Evolutionary conservation across 2,329 filamentous ascomycete genomes (phyloP).

Genomic region (Macrophomina phaseolina): DNA sequence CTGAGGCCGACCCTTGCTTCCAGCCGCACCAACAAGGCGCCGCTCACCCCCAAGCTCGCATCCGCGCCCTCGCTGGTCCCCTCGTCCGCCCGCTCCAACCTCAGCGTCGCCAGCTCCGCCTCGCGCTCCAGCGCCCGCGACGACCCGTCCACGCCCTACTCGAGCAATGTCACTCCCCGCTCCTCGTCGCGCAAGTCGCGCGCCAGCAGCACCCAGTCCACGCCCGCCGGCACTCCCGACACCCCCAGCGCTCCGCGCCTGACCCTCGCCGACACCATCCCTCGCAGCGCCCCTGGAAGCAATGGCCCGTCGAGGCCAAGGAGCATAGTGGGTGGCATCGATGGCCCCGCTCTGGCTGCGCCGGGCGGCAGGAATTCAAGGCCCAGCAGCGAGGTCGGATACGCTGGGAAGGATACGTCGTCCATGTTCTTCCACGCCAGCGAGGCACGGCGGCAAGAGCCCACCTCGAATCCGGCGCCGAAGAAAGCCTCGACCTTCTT

Average conservation of each 20-base stretch:
- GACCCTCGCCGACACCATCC: constrained; percentile 25
- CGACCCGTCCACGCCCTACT: constrained; percentile 60
- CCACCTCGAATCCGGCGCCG: constrained; percentile 33
- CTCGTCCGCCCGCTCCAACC: constrained; percentile 39
- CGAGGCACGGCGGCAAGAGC: constrained; percentile 61
- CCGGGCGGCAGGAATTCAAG: constrained; percentile 18
- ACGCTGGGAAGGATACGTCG: constrained; percentile 37
- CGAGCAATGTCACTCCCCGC: constrained; percentile 78
- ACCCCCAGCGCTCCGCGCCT: constrained; percentile 32
- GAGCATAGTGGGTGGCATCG: constrained; percentile 42
- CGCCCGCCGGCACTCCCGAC: constrained; percentile 67
- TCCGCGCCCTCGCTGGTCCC: constrained; percentile 40
- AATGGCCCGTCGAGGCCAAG: constrained; percentile 38
- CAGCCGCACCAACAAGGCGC: constrained; percentile 61
- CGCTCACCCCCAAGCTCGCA: constrained; percentile 66
- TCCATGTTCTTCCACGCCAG: constrained; percentile 93
- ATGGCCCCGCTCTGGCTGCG: constrained; percentile 5
- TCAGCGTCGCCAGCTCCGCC: constrained; percentile 34
- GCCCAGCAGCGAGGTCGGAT: constrained; percentile 32
- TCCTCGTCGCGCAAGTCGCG: constrained; percentile 75
- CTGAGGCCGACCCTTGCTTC: constrained; percentile 73
- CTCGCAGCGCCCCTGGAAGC: constrained; percentile 19
- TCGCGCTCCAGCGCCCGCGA: constrained; percentile 43
- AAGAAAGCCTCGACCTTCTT: constrained; percentile 58
- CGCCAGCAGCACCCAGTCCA: constrained; percentile 70